Evolutionary conservation across 2,329 filamentous ascomycete species (phyloP), one percentile per base, ranked within the genome.

Genomic region (Cladosporium sp.): DNA sequence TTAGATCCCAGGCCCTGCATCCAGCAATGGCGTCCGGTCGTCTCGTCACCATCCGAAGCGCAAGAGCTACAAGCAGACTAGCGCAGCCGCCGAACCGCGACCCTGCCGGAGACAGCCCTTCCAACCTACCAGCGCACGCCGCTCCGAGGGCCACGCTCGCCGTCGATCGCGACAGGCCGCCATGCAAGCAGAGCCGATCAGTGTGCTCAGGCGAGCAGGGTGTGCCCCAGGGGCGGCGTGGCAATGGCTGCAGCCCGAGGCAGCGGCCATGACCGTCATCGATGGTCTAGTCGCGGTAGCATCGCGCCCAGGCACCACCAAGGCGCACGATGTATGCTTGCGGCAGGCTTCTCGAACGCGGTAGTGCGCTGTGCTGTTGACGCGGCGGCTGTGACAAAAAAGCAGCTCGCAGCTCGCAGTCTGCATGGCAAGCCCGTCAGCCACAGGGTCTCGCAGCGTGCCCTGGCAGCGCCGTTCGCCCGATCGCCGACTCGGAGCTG

Each of bases 31-130:
- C 45, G 45, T 48, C 45, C 19, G 15, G 45, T 48, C 45, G 45
- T 48, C 45, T 48, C 45, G 45, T 48, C 45, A 48, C 45, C 45
- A 48, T 42, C 45, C 28, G 19, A 32, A 48, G n/a, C 45, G 45
- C 45, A 48, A 25, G 8, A 35, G 45, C 45, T 35, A 8, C 13
- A 48, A 34, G 24, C 42, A 22, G 25, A 22, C 42, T 45, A 45
- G 42, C 42, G 42, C 42, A n/a, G 13, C 22, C 35, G 13, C 5
- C 12, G 12, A 6, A 10, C 13, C n/a, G 17, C 28, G 28, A n/a
- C 45, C 45, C 45, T 48, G 45, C 17, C 45, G 13, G 45, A 19
- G n/a, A 20, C 28, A 19, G 25, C 45, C n/a, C n/a, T n/a, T n/a
- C n/a, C n/a, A n/a, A n/a, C n/a, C 45, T 32, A 19, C 28, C 17